These are phyloP conservation scores for Phytophthora chlamydospora DNA, from an alignment of 352 stramenopile genomes.

Conservation along the genomic window DNA sequence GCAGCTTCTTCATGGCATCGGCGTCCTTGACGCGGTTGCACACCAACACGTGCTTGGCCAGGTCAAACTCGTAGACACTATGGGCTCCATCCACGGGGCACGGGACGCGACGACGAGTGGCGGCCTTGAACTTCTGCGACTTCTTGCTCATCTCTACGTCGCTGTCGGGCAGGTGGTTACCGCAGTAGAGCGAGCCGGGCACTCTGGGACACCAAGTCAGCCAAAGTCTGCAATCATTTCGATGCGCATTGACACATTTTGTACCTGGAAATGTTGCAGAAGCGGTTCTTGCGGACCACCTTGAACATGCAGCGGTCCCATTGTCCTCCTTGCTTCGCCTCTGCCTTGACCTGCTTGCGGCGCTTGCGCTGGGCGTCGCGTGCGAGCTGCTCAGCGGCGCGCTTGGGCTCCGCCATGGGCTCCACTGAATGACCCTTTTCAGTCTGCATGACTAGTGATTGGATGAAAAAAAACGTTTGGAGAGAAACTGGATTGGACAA, in stretches of 20 bases:
- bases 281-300: constrained; percentile 81
- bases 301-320: constrained; percentile 86
- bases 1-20: constrained; percentile 57
- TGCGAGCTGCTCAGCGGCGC: constrained; percentile 40
- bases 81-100: constrained; percentile 76
- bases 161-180: constrained; percentile 68
- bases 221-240: constrained; percentile 38
- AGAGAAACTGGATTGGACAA: constrained; percentile 31
- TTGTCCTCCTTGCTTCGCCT: constrained; percentile 50
- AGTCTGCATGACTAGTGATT: constrained; percentile 14
- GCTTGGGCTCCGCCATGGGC: constrained; percentile 31
- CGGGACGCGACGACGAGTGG: constrained; percentile 62
- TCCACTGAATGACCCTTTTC: constrained; percentile 26
- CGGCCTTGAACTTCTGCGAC: constrained; percentile 67
- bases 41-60: constrained; percentile 79
- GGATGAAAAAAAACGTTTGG: constrained; percentile 12
- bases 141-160: constrained; percentile 54
- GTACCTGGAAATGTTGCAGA: constrained; percentile 80
- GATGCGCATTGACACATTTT: constrained; percentile 2
- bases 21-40: constrained; percentile 83
- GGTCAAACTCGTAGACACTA: constrained; percentile 80
- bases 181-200: constrained; percentile 67
- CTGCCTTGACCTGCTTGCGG: constrained; percentile 69
- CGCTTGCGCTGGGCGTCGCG: constrained; percentile 45
- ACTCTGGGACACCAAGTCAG: constrained; percentile 38